These are phyloP conservation scores for Trichosporon ovoides DNA, from an alignment of 1,284 basidiomycete species.

Conservation along the genomic window DNA sequence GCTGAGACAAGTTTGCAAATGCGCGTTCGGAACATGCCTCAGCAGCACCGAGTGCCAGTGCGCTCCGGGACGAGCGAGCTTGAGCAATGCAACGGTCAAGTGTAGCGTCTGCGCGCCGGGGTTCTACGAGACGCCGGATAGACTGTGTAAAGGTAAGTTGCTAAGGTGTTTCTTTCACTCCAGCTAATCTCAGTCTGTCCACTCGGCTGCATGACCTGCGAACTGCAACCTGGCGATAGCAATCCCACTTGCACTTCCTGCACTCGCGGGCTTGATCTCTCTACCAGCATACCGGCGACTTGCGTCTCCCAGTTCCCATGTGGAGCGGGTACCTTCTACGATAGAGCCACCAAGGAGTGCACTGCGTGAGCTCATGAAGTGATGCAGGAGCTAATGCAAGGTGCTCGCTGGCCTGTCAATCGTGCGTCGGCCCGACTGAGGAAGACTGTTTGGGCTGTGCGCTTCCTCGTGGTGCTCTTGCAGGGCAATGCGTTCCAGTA, in stretches of 20 bases:
- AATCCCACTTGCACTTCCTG: background rate
- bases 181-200: background rate
- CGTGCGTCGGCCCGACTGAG: background rate
- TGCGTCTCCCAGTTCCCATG: background rate
- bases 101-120: background rate
- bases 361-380: background rate
- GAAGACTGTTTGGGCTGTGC: background rate
- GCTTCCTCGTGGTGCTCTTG: background rate
- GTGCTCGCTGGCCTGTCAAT: background rate
- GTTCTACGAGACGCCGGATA: background rate
- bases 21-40: background rate
- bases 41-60: background rate
- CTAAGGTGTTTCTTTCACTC: too few relatives aligned
- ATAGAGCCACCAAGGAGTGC: background rate
- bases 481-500: background rate
- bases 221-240: background rate
- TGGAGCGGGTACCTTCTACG: background rate
- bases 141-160: background rate
- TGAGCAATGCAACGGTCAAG: background rate
- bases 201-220: background rate
- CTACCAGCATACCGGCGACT: background rate
- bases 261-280: background rate
- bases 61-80: background rate
- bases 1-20: background rate
- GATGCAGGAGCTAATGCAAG: background rate